Base-by-base conservation (phyloP, 495 filamentous ascomycete genomes). In the Annulohypoxylon maeteangense region DNA sequence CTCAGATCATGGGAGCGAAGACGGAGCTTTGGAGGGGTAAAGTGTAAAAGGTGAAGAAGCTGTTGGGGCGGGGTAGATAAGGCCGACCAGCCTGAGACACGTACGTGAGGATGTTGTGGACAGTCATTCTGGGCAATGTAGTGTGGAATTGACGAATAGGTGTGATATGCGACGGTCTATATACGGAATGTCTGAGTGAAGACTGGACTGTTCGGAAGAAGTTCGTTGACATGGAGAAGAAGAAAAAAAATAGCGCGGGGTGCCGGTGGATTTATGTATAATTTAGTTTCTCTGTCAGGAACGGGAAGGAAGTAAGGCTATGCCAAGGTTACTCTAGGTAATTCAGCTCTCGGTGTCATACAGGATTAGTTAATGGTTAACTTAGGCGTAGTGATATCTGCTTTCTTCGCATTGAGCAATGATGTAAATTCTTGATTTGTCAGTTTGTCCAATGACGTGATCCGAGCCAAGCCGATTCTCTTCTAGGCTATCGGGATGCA, bases 71-170 rank as follows among this genome's bases (percentile, higher is more conserved):
- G 57, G 31, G 61, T n/a, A 48, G 68, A 50, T 63, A 25, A 1
- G 16, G 18, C 34, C 27, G 27, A 29, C 27, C 27, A 29, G 27
- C 27, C 27, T 29, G 27, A 14, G 32, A 29, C 60, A 78, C 83
- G 70, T 68, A 84, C 83, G 76, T 72, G 11, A 62, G 60, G 67
- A 84, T 64, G 60, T 73, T 75, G 75, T 84, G 80, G 67, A 85
- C 76, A 57, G 77, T 78, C 81, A 83, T 84, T 42, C 77, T 85
- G 78, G 82, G 72, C 65, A 57, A 71, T 20, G 75, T 81, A 45
- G 81, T 77, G 18, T 80, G 80, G 66, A 85, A 85, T 34, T 73
- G 70, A 60, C 81, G 68, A 34, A 71, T 1, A 45, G 67, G n/a
- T 16, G 65, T 22, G 27, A 71, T 67, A 16, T 76, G 75, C 68